Conservation (phyloP, 129 eudicot species). For the Pulicaria dysenterica region DNA sequence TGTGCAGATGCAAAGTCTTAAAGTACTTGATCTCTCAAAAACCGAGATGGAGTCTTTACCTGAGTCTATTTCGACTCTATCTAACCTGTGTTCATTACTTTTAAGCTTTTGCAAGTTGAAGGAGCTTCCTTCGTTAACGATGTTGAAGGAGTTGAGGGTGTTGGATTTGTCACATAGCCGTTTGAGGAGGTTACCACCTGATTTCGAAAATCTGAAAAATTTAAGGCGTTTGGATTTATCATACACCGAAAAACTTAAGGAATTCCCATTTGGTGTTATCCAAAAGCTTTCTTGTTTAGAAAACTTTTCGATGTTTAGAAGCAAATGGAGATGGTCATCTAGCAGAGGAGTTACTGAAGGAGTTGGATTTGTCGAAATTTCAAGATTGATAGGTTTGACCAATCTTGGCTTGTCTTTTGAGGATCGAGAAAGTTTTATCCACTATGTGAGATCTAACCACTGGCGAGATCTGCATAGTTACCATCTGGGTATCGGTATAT, state of each 20-base stretch:
- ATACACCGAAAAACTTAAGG: constrained; percentile 32
- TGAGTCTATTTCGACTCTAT: constrained; percentile 36
- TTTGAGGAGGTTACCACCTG: constrained; percentile 31
- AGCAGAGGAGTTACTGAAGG: constrained; percentile 16
- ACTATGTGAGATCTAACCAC: constrained; percentile 43
- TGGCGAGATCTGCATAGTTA: constrained; percentile 39
- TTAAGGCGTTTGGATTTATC: constrained; percentile 43
- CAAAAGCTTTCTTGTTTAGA: constrained; percentile 40
- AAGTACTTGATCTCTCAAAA: constrained; percentile 45
- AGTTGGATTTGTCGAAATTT: constrained; percentile 34
- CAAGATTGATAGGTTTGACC: constrained; percentile 27
- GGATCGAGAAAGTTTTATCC: constrained; percentile 37
- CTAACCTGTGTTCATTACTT: constrained; percentile 34
- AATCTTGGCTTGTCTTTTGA: constrained; percentile 41
- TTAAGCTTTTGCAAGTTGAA: constrained; percentile 26
- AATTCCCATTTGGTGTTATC: constrained; percentile 32
- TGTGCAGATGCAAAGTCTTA: constrained; percentile 38
- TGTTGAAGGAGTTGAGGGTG: constrained; percentile 38
- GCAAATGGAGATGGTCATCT: constrained; percentile 42
- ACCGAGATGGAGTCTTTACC: constrained; percentile 35
- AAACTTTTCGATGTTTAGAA: constrained; percentile 38
- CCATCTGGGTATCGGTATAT: constrained; percentile 45
- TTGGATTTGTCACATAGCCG: constrained; percentile 36
- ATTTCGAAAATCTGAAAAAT: constrained; percentile 32
- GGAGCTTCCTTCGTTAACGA: constrained; percentile 38